Conservation (phyloP, 2,329 filamentous ascomycete genomes). For the Nakataea oryzae region DNA sequence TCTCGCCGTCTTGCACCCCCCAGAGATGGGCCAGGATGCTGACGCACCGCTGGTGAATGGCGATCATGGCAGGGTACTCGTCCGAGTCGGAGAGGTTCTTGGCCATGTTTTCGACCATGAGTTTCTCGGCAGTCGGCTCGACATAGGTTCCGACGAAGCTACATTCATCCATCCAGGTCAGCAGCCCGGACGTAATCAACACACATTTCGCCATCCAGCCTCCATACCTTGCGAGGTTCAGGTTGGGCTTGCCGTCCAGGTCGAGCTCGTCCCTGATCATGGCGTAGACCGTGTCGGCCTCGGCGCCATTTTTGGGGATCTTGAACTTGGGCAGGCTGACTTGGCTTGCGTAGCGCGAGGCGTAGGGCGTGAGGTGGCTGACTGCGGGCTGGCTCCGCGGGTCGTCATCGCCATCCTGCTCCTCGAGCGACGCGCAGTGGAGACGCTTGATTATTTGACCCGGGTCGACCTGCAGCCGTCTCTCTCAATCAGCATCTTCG, state of each 20-base stretch:
- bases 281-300: conserved; percentile 54
- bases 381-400: conserved; percentile 28
- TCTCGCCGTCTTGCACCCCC: conserved; percentile 50
- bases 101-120: conserved; percentile 57
- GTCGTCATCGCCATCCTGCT: conserved; percentile 17
- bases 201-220: background rate
- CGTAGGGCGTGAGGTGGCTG: conserved; percentile 47
- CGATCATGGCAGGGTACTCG: conserved; percentile 46
- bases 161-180: background rate
- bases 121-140: conserved; percentile 52
- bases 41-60: conserved; percentile 57
- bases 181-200: background rate
- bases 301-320: conserved; percentile 45
- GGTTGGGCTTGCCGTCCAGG: conserved; percentile 54
- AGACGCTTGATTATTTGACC: conserved; percentile 44
- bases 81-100: conserved; percentile 68
- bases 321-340: conserved; percentile 48
- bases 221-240: conserved; percentile 50
- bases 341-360: conserved; percentile 42
- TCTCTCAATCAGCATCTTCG: no score
- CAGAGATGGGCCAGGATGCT: conserved; percentile 59
- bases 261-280: conserved; percentile 54
- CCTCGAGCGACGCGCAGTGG: conserved; percentile 22
- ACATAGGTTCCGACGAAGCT: conserved; percentile 65
- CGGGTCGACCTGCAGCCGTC: conserved; percentile 33